Conservation (phyloP, 306 rosid species). For the Lathyrus oleraceus region DNA sequence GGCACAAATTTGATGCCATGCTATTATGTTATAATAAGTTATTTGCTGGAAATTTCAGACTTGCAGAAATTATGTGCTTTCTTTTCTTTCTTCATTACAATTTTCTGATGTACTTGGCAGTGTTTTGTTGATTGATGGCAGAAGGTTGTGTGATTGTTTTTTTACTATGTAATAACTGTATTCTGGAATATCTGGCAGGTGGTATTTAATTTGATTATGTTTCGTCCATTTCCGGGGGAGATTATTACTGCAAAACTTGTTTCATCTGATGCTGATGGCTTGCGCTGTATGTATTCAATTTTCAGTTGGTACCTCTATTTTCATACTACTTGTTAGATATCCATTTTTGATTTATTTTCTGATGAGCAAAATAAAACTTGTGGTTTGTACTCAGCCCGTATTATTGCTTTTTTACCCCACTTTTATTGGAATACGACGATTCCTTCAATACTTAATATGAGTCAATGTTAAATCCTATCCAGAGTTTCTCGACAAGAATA, state of each 20-base stretch:
- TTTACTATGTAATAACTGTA: constrained; percentile 12
- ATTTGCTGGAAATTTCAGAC: background rate
- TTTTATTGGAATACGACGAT: background rate
- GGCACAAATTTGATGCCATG: background rate
- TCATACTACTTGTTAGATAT: constrained; percentile 19
- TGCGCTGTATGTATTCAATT: constrained; percentile 49
- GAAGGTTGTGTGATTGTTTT: constrained; percentile 5
- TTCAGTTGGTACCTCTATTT: constrained; percentile 21
- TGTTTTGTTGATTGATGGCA: constrained; percentile 1
- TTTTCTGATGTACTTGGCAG: background rate
- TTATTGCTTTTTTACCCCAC: background rate
- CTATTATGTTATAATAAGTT: background rate
- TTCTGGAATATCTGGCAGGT: constrained; percentile 52
- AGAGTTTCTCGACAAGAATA: constrained; percentile 14
- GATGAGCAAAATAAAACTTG: background rate
- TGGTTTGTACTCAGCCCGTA: background rate
- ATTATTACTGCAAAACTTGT: constrained; percentile 61
- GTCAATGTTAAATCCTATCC: background rate
- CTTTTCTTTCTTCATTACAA: background rate
- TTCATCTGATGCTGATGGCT: constrained; percentile 57
- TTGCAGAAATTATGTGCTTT: background rate
- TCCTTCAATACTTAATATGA: background rate
- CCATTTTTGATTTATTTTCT: constrained; percentile 10
- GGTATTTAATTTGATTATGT: constrained; percentile 64
- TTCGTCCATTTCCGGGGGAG: constrained; percentile 80